Conservation (phyloP, 805 yeast genomes). For the Cyberlindnera xylosilytica region DNA sequence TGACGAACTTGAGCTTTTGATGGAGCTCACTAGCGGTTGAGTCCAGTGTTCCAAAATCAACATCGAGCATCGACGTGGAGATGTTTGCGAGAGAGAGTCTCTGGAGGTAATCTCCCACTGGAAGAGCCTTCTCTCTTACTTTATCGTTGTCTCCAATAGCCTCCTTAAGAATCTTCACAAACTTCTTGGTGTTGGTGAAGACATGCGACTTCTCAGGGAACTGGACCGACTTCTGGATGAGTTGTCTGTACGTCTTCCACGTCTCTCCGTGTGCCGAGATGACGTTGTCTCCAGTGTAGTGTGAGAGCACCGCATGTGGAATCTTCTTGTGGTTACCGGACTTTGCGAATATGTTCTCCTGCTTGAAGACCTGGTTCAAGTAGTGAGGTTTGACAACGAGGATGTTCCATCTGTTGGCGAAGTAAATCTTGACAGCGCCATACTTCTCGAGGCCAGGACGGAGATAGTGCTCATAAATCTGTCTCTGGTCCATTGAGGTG, state of each 20-base stretch:
- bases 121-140: slow-evolving; percentile 9
- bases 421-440: slow-evolving; percentile 59
- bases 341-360: slow-evolving; percentile 50
- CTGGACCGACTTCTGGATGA: slow-evolving; percentile 46
- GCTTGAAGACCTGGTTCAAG: slow-evolving; percentile 43
- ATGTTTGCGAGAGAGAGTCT: slow-evolving; percentile 46
- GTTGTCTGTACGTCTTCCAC: slow-evolving; percentile 48
- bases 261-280: slow-evolving; percentile 53
- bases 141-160: slow-evolving; percentile 8
- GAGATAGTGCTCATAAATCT: slow-evolving; percentile 42
- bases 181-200: slow-evolving; percentile 34
- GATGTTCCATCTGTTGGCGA: slow-evolving; percentile 62
- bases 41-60: slow-evolving; percentile 41
- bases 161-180: slow-evolving; percentile 29
- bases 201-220: slow-evolving; percentile 43
- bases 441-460: slow-evolving; percentile 42
- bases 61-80: slow-evolving; percentile 47
- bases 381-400: slow-evolving; percentile 47
- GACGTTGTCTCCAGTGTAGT: slow-evolving; percentile 58
- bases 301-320: slow-evolving; percentile 50
- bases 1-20: slow-evolving; percentile 39
- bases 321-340: slow-evolving; percentile 60
- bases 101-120: slow-evolving; percentile 43
- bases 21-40: slow-evolving; percentile 33
- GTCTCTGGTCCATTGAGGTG: slow-evolving; percentile 44